Evolutionary conservation across 805 yeast genomes (phyloP).

Genomic region (Teunomyces aglyptinius): DNA sequence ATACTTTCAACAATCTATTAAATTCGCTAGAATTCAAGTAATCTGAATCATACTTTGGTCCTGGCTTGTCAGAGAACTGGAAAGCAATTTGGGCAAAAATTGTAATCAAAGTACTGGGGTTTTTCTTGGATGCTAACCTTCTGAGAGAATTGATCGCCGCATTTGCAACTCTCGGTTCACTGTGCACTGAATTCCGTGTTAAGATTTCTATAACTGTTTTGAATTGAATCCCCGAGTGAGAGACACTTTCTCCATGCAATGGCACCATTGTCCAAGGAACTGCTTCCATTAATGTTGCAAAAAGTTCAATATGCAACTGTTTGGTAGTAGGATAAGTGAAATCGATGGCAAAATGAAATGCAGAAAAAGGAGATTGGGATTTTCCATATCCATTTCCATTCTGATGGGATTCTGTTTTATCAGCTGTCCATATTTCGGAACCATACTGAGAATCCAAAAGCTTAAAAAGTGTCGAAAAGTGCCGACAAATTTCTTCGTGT

Average conservation of each 20-base stretch:
- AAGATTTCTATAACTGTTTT: constrained; percentile 70
- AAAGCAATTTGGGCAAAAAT: constrained; percentile 79
- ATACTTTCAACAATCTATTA: constrained; percentile 58
- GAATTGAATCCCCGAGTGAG: constrained; percentile 48
- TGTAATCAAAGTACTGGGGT: constrained; percentile 68
- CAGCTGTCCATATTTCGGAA: constrained; percentile 33
- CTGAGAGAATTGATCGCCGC: constrained; percentile 66
- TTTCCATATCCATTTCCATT: constrained; percentile 6
- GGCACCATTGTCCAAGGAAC: constrained; percentile 62
- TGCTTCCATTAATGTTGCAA: constrained; percentile 67
- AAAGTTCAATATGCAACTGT: constrained; percentile 53
- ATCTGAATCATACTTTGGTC: constrained; percentile 51
- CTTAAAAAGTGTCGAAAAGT: constrained; percentile 53
- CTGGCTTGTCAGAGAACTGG: constrained; percentile 71
- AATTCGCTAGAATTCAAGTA: constrained; percentile 63
- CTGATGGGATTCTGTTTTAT: neutral
- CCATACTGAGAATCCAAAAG: constrained; percentile 58
- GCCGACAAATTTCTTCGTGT: constrained; percentile 70
- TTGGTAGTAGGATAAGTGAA: constrained; percentile 30
- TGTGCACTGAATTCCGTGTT: constrained; percentile 73
- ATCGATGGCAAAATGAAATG: constrained; percentile 37
- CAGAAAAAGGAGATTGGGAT: constrained; percentile 36
- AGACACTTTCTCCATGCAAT: constrained; percentile 35
- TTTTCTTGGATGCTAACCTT: constrained; percentile 62
- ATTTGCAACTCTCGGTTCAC: constrained; percentile 55